Base-by-base conservation (phyloP, 2,329 filamentous ascomycete species). In the Penicillium sp. region DNA sequence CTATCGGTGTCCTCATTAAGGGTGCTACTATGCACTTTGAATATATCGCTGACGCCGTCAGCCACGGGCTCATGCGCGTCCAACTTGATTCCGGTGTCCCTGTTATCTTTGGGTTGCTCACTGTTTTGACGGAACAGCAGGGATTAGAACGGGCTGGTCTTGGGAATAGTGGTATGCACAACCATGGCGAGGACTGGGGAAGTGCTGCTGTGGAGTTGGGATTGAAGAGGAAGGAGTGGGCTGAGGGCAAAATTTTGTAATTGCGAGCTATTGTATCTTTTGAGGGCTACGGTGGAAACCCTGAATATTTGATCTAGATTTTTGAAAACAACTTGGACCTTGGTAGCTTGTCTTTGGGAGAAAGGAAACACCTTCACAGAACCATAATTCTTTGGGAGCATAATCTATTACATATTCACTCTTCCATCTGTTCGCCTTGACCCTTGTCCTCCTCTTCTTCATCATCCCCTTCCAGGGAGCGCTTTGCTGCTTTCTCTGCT, bases 1-100 rank as follows among this genome's bases (percentile, higher is more conserved):
- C 94, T 50, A 89, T 99, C 64, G 94, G 94, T 53, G 92, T 96
- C 54, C 84, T 99, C 58, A 97, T 99, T 79, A 99, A 99, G 80
- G 94, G 94, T 73, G 90, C 96, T 77, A 97, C 94, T 7, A 97
- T 97, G 91, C 94, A 99, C 78, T 99, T 99, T 70, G 94, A 99
- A 78, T 97, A 99, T 78, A 99, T 99, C 67, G 84, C 92, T 40
- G 94, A 97, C 62, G 85, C 90, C 38, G 91, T 95, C 7, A 91
- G 87, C 55, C 90, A 96, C 59, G 94, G 91, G 7, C 82, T 99
- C 58, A 99, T 99, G 94, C 87, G 90, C 61, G 87, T 97, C 56
- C 91, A 96, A 75, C 81, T 97, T 53, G 93, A 99, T 73, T 87
- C 86, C 10, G 89, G 90, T 42, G 85, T 96, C 48, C 94, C 94